Evolutionary conservation across 345 rosid genomes (phyloP), one percentile per base, ranked within the genome.

Genomic region (Ricinus communis): DNA sequence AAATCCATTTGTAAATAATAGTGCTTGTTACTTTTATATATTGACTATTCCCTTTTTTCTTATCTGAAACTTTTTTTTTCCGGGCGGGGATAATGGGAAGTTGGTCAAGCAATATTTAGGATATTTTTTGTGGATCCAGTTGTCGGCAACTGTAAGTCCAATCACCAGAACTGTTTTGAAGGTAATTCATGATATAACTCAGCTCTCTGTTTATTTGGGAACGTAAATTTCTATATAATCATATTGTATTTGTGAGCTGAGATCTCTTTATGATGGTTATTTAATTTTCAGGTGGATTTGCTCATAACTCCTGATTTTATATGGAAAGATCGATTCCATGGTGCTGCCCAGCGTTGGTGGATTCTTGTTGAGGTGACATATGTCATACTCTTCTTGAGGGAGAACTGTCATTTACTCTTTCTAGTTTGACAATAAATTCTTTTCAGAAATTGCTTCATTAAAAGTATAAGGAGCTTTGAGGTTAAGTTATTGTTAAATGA

Each of bases 321-420:
- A 19, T 94, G 98, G 98, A 94, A 94, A 82, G 98, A 94, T 74
- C 97, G 87, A 50, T 94, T 86, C 79, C 98, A 94, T 81, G 93
- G 98, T 75, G 77, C 87, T 81, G 86, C 90, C 43, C 91, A 76
- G 64, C 96, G 97, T 50, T 94, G 98, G 98, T 94, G 93, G 98
- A 94, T 94, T 77, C 87, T 94, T 62, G 93, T 94, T 70, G 96
- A 90, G 96, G 98, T 91, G 59, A 62, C 69, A 56, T 76, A 59
- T 57, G 63, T 60, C 53, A 65, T 30, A 16, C 57, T 43, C 40
- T 68, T 71, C 27, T 15, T 21, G 19, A 36, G 31, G 3, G 3
- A 25, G 51, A 41, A 38, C 9, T 5, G 53, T 1, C 16, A 22
- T 41, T 41, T 62, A 12, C n/a, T 22, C 21, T 27, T 5, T 57